These are phyloP conservation scores for Sugiyamaella japonica DNA, from an alignment of 1,139 yeast genomes.

Conservation along the genomic window DNA sequence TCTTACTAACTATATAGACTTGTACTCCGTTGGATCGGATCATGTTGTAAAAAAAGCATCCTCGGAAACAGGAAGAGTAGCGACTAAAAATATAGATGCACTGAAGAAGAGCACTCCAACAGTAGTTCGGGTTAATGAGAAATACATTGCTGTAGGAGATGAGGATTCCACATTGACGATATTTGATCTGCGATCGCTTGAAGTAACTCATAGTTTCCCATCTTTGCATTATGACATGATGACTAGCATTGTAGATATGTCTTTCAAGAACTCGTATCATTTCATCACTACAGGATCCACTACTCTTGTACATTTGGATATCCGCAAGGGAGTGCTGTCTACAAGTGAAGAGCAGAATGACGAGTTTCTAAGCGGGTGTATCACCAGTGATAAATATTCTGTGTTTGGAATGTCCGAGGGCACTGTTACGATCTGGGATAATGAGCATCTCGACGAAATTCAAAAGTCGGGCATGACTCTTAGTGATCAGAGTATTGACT, in stretches of 20 bases:
- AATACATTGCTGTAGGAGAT: conserved; percentile 71
- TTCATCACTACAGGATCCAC: conserved; percentile 82
- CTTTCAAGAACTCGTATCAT: conserved; percentile 73
- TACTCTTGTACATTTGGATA: conserved; percentile 75
- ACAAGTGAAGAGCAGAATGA: conserved; percentile 89
- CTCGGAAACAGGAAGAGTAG: conserved; percentile 73
- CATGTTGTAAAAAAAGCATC: conserved; percentile 73
- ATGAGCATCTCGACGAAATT: conserved; percentile 55
- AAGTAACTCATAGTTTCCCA: conserved; percentile 43
- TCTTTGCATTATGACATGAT: conserved; percentile 72
- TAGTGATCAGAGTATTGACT: conserved; percentile 74
- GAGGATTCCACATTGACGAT: conserved; percentile 70
- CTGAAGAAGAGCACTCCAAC: conserved; percentile 55
- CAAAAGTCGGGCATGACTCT: conserved; percentile 79
- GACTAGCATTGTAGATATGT: conserved; percentile 57
- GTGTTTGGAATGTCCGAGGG: conserved; percentile 93
- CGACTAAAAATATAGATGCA: conserved; percentile 48
- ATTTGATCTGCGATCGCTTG: conserved; percentile 55
- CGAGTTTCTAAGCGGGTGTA: conserved; percentile 72
- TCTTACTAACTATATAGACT: conserved; percentile 17
- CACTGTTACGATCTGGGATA: conserved; percentile 87
- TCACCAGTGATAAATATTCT: conserved; percentile 59
- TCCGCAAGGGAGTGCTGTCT: conserved; percentile 61
- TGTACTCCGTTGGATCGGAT: conserved; percentile 79
- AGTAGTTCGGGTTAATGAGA: conserved; percentile 62